Evolutionary conservation across 805 yeast species (phyloP).

Genomic region (Jamesozyma hellenica): DNA sequence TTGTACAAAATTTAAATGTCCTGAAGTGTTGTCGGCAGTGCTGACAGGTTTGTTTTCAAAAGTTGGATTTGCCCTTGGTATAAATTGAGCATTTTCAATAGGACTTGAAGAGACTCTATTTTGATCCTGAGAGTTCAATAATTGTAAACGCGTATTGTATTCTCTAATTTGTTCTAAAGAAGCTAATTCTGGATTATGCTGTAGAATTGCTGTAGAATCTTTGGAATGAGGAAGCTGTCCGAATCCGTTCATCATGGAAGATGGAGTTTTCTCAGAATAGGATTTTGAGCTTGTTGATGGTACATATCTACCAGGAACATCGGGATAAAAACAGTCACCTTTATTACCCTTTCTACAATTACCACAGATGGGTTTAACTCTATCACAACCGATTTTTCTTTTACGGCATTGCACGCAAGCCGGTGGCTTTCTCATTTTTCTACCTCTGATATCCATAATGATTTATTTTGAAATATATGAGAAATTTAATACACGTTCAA

Average conservation of each 20-base stretch:
- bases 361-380: slow-evolving; percentile 34
- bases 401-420: slow-evolving; percentile 27
- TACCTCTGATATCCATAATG: slow-evolving; percentile 11
- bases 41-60: slow-evolving; percentile 19
- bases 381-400: slow-evolving; percentile 34
- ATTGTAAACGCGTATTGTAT: slow-evolving; percentile 22
- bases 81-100: slow-evolving; percentile 16
- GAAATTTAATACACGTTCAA: too few relatives aligned
- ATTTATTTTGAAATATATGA: too few relatives aligned
- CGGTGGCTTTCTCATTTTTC: slow-evolving; percentile 10
- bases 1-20: slow-evolving; percentile 22
- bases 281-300: slow-evolving; percentile 10
- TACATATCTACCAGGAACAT: slow-evolving; percentile 21
- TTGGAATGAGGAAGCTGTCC: slow-evolving; percentile 4
- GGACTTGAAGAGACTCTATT: slow-evolving; percentile 12
- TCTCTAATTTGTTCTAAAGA: slow-evolving; percentile 25
- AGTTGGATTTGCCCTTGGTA: slow-evolving; percentile 17
- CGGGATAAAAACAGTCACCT: slow-evolving; percentile 25
- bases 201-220: slow-evolving; percentile 3
- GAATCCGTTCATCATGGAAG: not conserved
- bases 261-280: not conserved
- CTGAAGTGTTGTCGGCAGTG: slow-evolving; percentile 12
- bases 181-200: slow-evolving; percentile 17
- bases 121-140: slow-evolving; percentile 15
- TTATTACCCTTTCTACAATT: slow-evolving; percentile 28